Conservation (phyloP, 331 rosid genomes). For the Quercus phellos region DNA sequence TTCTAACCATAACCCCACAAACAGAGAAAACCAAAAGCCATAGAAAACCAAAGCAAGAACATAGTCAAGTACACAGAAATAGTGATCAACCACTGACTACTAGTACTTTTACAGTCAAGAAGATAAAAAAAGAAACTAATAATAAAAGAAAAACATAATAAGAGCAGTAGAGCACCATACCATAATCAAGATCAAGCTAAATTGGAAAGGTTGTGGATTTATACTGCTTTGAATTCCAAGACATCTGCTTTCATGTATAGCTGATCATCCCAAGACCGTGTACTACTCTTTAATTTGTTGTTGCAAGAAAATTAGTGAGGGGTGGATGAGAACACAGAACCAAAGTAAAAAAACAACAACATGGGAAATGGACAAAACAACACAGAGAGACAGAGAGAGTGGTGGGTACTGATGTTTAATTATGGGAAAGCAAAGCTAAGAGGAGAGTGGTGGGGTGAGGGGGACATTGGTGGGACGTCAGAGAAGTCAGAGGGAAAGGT, state of each 20-base stretch:
- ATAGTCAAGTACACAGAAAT: background rate
- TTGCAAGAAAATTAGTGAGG: slow-evolving; percentile 26
- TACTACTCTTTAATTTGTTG: slow-evolving; percentile 29
- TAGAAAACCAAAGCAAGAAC: background rate
- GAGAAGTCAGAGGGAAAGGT: slow-evolving; percentile 42
- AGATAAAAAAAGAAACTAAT: slow-evolving; percentile 9
- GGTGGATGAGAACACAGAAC: slow-evolving; percentile 17
- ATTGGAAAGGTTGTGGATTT: slow-evolving; percentile 30
- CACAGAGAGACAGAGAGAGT: slow-evolving; percentile 27
- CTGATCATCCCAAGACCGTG: slow-evolving; percentile 36
- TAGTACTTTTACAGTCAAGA: background rate
- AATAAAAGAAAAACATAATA: background rate
- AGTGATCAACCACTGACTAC: background rate
- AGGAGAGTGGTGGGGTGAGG: slow-evolving; percentile 36
- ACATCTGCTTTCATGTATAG: slow-evolving; percentile 37
- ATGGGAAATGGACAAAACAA: slow-evolving; percentile 18
- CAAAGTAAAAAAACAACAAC: slow-evolving; percentile 19
- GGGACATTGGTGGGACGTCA: slow-evolving; percentile 51
- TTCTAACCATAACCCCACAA: background rate
- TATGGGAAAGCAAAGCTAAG: slow-evolving; percentile 56
- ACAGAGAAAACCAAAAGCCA: background rate
- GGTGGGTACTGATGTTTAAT: slow-evolving; percentile 52
- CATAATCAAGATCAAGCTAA: slow-evolving; percentile 33
- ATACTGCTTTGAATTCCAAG: slow-evolving; percentile 42
- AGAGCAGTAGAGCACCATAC: slow-evolving; percentile 8